Evolutionary conservation across 257 asterid species (phyloP), one percentile per base, ranked within the genome.

Genomic region (Rhazya stricta): DNA sequence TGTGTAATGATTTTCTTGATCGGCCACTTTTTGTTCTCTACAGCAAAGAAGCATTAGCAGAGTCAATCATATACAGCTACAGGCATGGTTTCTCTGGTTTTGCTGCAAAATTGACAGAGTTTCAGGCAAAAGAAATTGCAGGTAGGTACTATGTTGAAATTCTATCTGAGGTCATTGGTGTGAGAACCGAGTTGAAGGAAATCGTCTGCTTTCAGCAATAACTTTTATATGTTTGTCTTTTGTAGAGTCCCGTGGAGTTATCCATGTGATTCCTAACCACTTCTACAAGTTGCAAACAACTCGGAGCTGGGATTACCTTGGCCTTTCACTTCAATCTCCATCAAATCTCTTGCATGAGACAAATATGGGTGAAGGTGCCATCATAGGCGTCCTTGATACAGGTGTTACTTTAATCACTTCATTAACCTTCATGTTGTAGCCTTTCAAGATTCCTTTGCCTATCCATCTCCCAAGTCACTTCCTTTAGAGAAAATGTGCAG

Each of bases 261-360:
- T 85, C 66, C 56, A 76, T 21, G 86, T 88, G 10, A 75, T 85
- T 25, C 91, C 83, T 1, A 82, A 85, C 62, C 42, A 76, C 25
- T 42, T 83, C 0, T 81, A 86, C 83, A 79, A 86, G 79, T 74
- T 85, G 60, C 88, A 84, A 46, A 88, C 93, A 25, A 88, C 91
- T 3, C 76, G 93, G 37, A 88, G 89, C 71, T 88, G 91, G 91
- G 88, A 86, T 78, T 88, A 86, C 65, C 76, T 88, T 32, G 88
- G 88, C 19, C 87, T 84, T 32, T 74, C 93, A 39, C 30, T 83
- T 16, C 63, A 73, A 61, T 79, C 74, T 25, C 82, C 84, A 2
- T 29, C 76, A 11, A 83, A 83, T 73, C 85, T 84, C 30, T 71
- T 83, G 1, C 32, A 73, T 27, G 73, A 83, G 54, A 72, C 83